These are phyloP conservation scores for Melampsora americana DNA, from an alignment of 1,284 basidiomycete genomes.

Conservation along the genomic window DNA sequence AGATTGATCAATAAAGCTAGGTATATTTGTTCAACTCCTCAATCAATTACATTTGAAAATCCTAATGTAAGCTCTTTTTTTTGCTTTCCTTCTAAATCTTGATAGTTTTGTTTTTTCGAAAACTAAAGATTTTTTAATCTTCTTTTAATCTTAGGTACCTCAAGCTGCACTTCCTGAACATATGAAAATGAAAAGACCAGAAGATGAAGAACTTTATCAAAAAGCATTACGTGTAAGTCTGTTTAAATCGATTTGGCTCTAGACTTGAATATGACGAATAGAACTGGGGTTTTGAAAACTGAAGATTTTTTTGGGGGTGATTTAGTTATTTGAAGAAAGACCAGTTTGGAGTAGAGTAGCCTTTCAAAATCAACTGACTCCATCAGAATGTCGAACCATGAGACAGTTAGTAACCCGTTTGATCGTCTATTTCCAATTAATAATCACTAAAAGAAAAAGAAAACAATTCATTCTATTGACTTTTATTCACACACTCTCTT, in stretches of 20 bases:
- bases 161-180: conserved; percentile 10
- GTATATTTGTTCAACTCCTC: conserved; percentile 7
- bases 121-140: not conserved
- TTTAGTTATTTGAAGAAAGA: conserved; percentile 60
- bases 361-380: conserved; percentile 75
- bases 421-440: no score
- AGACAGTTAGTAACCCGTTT: conserved; percentile 61
- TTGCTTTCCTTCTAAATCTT: not conserved
- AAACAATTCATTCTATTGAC: not conserved
- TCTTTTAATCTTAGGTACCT: conserved; percentile 6
- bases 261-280: no score
- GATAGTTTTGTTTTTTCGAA: not conserved
- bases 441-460: not conserved
- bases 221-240: not conserved
- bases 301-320: no score
- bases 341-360: conserved; percentile 85
- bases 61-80: conserved; percentile 13
- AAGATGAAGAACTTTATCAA: conserved; percentile 10
- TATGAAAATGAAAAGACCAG: not conserved
- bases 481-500: not conserved
- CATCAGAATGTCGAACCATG: conserved; percentile 66
- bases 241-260: not conserved
- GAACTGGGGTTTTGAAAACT: no score
- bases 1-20: conserved; percentile 22
- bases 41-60: conserved; percentile 19